Base-by-base conservation (phyloP, 495 filamentous ascomycete species). In the Penicillium herquei region DNA sequence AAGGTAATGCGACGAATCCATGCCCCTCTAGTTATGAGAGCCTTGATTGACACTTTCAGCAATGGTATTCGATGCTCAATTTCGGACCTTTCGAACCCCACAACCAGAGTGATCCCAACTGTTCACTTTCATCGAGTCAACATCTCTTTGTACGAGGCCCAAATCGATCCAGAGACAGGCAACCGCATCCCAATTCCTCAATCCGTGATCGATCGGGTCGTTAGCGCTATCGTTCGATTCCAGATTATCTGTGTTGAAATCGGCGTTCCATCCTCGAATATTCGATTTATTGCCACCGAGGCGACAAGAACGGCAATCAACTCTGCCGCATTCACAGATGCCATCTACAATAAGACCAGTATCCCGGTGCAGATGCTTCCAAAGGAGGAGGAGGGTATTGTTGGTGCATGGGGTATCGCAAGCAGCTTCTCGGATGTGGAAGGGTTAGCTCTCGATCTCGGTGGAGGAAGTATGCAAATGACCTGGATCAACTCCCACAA, bases 1-100 rank as follows among this genome's bases (percentile, higher is more conserved):
- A 58, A 71, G 68, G 68, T 67, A 51, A 53, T 35, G 3, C 10
- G 43, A 11, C 12, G 10, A 31, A 18, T 39, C n/a, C 31, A 1
- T 32, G 3, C n/a, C 7, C 5, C 31, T 14, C 26, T 18, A 17
- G 39, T 14, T 0, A 10, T 6, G 39, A 33, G 6, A 35, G 7
- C n/a, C 31, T 37, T 43, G 4, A 26, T 26, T 41, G 13, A 45
- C n/a, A 49, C n/a, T 37, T 1, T n/a, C 39, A 96, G 92, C 75
- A 97, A 97, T 80, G 92, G 92, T 56, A 93, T 97, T 60, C 91
- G 92, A 42, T 96, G 96, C 76, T 93, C 89, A 8, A 91, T 97
- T 55, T 88, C 91, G 8, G 83, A 90, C 52, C 80, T 96, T 32
- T 80, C 86, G 1, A 83, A 85, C 7, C 83, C 87, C 2, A 83